Evolutionary conservation across 495 filamentous ascomycete genomes (phyloP).

Genomic region (Penicillium angulare): DNA sequence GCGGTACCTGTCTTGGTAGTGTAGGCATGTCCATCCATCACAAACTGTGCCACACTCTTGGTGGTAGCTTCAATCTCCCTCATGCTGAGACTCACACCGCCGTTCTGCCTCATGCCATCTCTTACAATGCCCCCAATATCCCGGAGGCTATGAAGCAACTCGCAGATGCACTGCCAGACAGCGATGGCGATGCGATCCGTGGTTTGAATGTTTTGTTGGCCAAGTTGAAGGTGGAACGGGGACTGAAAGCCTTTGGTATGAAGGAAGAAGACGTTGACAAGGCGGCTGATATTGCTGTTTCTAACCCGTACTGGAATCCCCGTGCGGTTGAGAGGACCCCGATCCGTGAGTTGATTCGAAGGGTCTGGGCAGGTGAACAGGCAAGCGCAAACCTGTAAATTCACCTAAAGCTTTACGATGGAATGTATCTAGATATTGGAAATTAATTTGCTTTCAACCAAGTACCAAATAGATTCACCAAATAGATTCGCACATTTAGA

Average conservation of each 20-base stretch:
- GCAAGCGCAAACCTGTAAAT: slow-evolving; percentile 57
- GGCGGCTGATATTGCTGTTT: slow-evolving; percentile 61
- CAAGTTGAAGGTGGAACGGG: slow-evolving; percentile 57
- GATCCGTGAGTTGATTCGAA: slow-evolving; percentile 61
- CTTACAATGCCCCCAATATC: slow-evolving; percentile 65
- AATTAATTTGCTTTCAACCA: background rate
- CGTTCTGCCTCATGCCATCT: slow-evolving; percentile 63
- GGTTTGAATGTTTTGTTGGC: slow-evolving; percentile 60
- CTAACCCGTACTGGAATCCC: slow-evolving; percentile 67
- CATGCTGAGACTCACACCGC: slow-evolving; percentile 71
- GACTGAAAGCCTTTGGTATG: slow-evolving; percentile 60
- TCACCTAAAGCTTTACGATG: background rate
- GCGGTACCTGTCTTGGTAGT: slow-evolving; percentile 59
- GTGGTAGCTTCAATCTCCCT: slow-evolving; percentile 67
- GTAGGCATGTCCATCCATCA: slow-evolving; percentile 72
- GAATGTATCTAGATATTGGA: background rate
- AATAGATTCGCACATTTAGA: too few species aligned
- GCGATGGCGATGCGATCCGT: slow-evolving; percentile 57
- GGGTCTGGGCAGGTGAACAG: slow-evolving; percentile 67
- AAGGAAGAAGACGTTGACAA: slow-evolving; percentile 66
- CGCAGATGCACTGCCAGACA: slow-evolving; percentile 56
- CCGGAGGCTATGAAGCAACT: slow-evolving; percentile 57
- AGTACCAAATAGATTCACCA: too few species aligned
- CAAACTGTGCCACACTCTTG: slow-evolving; percentile 68
- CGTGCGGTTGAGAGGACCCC: slow-evolving; percentile 53